These are phyloP conservation scores for Podaxis carcinomalis DNA, from an alignment of 768 basidiomycete genomes.

Conservation along the genomic window DNA sequence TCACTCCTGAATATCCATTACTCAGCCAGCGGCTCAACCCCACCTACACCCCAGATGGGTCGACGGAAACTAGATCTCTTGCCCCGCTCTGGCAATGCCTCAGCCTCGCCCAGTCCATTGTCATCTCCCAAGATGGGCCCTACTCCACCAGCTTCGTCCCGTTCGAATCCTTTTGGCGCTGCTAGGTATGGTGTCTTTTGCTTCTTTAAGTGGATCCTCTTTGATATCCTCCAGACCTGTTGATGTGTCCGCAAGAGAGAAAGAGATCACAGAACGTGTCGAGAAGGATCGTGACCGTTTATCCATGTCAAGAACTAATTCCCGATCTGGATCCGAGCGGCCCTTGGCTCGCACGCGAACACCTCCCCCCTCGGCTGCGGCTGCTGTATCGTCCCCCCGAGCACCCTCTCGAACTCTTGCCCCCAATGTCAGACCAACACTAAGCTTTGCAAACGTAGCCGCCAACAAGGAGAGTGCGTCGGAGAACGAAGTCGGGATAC, in stretches of 20 bases:
- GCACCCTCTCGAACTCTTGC: conserved; percentile 26
- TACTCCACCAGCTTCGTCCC: conserved; percentile 33
- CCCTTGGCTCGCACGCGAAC: conserved; percentile 27
- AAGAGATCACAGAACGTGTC: conserved; percentile 66
- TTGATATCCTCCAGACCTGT: conserved; percentile 57
- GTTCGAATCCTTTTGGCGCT: conserved; percentile 81
- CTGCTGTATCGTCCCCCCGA: conserved; percentile 25
- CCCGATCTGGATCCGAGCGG: conserved; percentile 48
- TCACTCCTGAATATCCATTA: conserved; percentile 9
- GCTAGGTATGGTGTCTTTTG: conserved; percentile 55
- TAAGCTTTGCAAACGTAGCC: conserved; percentile 83
- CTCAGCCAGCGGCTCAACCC: conserved; percentile 65
- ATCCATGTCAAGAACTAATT: conserved; percentile 49
- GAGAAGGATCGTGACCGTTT: conserved; percentile 60
- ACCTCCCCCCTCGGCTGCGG: conserved; percentile 25
- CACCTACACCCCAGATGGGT: conserved; percentile 75
- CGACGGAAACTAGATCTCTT: conserved; percentile 84
- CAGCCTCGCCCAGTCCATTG: conserved; percentile 68
- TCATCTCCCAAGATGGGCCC: conserved; percentile 72
- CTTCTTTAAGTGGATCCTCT: neutral
- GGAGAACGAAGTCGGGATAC: conserved; percentile 16
- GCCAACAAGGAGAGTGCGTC: conserved; percentile 38
- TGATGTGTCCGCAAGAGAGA: conserved; percentile 75
- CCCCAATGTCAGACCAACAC: conserved; percentile 60
- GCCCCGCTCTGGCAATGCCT: conserved; percentile 67